Conservation (phyloP, 192 early-diverging fungal species). For the Glomus cerebriforme region DNA sequence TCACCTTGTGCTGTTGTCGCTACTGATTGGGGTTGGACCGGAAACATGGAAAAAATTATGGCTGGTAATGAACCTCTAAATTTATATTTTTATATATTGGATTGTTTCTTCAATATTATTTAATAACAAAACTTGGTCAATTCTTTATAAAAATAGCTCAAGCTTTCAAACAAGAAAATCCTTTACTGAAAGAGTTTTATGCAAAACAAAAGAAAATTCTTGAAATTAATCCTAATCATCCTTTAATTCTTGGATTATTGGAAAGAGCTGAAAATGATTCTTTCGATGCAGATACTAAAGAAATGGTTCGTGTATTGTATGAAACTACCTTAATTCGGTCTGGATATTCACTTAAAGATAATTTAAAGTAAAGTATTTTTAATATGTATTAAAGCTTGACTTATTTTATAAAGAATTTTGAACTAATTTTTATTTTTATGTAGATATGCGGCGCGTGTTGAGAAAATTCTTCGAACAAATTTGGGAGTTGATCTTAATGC, state of each 20-base stretch:
- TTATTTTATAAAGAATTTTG: neutral
- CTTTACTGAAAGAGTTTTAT: slow-evolving; percentile 49
- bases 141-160: slow-evolving; percentile 41
- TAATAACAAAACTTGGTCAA: neutral
- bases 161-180: slow-evolving; percentile 51
- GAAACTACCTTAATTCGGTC: slow-evolving; percentile 66
- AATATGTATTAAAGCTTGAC: slow-evolving; percentile 4
- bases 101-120: neutral
- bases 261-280: slow-evolving; percentile 52
- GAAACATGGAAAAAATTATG: slow-evolving; percentile 65
- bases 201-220: slow-evolving; percentile 64
- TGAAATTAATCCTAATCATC: slow-evolving; percentile 71
- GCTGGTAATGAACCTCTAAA: slow-evolving; percentile 30
- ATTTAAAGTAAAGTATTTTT: slow-evolving; percentile 42
- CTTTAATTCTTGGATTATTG: slow-evolving; percentile 57
- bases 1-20: slow-evolving; percentile 77
- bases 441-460: slow-evolving; percentile 50
- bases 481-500: slow-evolving; percentile 49
- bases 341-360: slow-evolving; percentile 61
- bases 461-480: slow-evolving; percentile 55
- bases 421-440: neutral
- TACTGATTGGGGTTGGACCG: slow-evolving; percentile 61
- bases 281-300: slow-evolving; percentile 45
- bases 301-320: slow-evolving; percentile 59
- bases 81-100: neutral